Percentiles rank a stretch among this genome's conserved stretches.
These are phyloP conservation scores for Erysimum cheiranthoides DNA, from an alignment of 345 rosid genomes.

Conservation along the genomic window DNA sequence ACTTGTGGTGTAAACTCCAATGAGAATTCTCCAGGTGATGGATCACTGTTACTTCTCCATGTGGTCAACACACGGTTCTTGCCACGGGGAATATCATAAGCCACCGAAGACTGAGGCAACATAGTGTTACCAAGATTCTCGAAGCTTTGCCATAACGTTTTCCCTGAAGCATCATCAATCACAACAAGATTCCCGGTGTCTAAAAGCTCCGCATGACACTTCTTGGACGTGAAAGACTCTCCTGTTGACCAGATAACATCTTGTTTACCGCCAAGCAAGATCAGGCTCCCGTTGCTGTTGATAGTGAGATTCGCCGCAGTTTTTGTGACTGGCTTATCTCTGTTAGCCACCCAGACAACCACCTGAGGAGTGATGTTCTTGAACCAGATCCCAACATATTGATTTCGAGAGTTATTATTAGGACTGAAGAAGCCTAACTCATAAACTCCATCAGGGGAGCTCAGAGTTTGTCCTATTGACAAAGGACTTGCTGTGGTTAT, in stretches of 20 bases:
- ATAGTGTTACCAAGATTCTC: slow-evolving; percentile 42
- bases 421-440: slow-evolving; percentile 48
- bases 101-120: slow-evolving; percentile 27
- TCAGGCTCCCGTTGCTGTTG: slow-evolving; percentile 40
- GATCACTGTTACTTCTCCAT: slow-evolving; percentile 50
- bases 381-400: slow-evolving; percentile 53
- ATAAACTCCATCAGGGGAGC: slow-evolving; percentile 34
- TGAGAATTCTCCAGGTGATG: slow-evolving; percentile 49
- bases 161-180: slow-evolving; percentile 41
- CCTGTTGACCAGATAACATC: slow-evolving; percentile 43
- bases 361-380: slow-evolving; percentile 25
- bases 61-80: slow-evolving; percentile 40
- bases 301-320: slow-evolving; percentile 28
- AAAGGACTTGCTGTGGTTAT: slow-evolving; percentile 35
- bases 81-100: neutral
- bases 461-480: slow-evolving; percentile 34
- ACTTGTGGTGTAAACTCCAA: slow-evolving; percentile 36
- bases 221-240: slow-evolving; percentile 1
- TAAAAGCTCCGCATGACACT: slow-evolving; percentile 57
- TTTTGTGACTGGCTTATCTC: slow-evolving; percentile 45
- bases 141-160: slow-evolving; percentile 44
- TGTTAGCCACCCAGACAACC: slow-evolving; percentile 60
- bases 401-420: slow-evolving; percentile 15
- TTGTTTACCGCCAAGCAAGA: slow-evolving; percentile 1
- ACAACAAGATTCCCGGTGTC: slow-evolving; percentile 69